A percentile compares a stretch with the other conserved stretches of the same genome.
phyloP scores from a whole-genome alignment of 495 filamentous ascomycete genomes.

The Lophiostoma macrostomum region DNA sequence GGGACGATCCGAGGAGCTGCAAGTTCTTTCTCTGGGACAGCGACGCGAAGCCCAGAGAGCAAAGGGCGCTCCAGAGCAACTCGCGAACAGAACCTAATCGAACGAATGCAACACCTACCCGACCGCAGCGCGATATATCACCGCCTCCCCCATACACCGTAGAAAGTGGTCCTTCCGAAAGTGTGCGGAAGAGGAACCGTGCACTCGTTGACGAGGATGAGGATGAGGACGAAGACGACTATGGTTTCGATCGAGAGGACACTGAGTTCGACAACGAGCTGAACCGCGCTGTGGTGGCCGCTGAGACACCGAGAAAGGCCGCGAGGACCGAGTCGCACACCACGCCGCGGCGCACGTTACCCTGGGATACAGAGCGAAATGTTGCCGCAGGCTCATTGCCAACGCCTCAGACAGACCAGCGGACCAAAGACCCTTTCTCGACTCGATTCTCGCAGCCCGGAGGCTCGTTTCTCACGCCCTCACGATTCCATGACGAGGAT shows the following conservation, averaged over 20 bases:
- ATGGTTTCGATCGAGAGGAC: constrained; percentile 13
- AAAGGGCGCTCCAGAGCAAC: constrained; percentile 50
- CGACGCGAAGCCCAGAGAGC: constrained; percentile 58
- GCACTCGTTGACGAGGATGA: constrained; percentile 3
- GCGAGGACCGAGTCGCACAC: constrained; percentile 45
- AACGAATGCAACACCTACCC: constrained; percentile 23
- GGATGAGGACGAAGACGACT: constrained; percentile 11
- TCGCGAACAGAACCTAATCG: constrained; percentile 40
- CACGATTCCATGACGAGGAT: background rate
- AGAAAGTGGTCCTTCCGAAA: constrained; percentile 14
- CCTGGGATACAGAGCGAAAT: constrained; percentile 39
- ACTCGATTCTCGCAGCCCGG: constrained; percentile 36
- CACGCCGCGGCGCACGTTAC: constrained; percentile 54
- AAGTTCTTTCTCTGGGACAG: constrained; percentile 71
- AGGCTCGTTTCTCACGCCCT: constrained; percentile 9
- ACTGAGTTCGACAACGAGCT: constrained; percentile 5
- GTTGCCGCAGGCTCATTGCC: constrained; percentile 30
- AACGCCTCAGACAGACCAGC: constrained; percentile 25
- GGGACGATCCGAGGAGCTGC: constrained; percentile 47
- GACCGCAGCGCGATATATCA: background rate
- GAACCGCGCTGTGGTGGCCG: constrained; percentile 18
- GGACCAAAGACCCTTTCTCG: constrained; percentile 17
- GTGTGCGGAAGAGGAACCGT: constrained; percentile 16
- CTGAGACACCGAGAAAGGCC: constrained; percentile 49
- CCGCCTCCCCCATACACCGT: constrained; percentile 24